Conservation (phyloP, 352 stramenopile species). For the Globisporangium iwayamae region DNA sequence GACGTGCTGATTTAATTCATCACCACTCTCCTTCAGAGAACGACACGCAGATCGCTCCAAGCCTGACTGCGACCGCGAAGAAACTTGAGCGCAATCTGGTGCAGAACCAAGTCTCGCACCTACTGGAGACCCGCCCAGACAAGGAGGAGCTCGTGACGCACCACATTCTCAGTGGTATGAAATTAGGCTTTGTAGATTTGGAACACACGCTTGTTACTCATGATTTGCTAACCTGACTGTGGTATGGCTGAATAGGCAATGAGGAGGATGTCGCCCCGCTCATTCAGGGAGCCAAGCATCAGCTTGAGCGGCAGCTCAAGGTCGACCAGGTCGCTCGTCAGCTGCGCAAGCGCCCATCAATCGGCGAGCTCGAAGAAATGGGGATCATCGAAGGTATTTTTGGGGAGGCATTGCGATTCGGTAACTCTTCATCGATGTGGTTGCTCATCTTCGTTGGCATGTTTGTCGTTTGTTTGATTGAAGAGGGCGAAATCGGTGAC, state of each 20-base stretch:
- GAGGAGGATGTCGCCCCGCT: constrained; percentile 46
- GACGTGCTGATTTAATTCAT: not conserved
- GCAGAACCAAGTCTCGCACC: constrained; percentile 77
- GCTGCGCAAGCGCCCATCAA: constrained; percentile 62
- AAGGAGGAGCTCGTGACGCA: constrained; percentile 78
- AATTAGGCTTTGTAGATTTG: not conserved
- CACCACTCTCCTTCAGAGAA: constrained; percentile 26
- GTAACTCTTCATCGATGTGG: not conserved
- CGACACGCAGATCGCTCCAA: constrained; percentile 52
- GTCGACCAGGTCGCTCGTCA: constrained; percentile 63
- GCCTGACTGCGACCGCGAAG: constrained; percentile 68
- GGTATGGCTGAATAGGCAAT: constrained; percentile 25
- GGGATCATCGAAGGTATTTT: constrained; percentile 65
- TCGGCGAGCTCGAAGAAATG: constrained; percentile 72
- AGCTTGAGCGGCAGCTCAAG: constrained; percentile 72
- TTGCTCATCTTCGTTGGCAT: not conserved
- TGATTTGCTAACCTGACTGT: not conserved
- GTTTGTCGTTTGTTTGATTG: not conserved
- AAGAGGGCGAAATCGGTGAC: constrained; percentile 65
- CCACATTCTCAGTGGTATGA: constrained; percentile 61
- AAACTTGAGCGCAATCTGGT: constrained; percentile 75
- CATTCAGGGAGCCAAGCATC: constrained; percentile 67
- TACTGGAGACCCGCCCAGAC: constrained; percentile 73
- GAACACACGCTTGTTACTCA: not conserved
- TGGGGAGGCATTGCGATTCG: not conserved